Conservation (phyloP, 169 alveolate species). For the Toxoplasma gondii region DNA sequence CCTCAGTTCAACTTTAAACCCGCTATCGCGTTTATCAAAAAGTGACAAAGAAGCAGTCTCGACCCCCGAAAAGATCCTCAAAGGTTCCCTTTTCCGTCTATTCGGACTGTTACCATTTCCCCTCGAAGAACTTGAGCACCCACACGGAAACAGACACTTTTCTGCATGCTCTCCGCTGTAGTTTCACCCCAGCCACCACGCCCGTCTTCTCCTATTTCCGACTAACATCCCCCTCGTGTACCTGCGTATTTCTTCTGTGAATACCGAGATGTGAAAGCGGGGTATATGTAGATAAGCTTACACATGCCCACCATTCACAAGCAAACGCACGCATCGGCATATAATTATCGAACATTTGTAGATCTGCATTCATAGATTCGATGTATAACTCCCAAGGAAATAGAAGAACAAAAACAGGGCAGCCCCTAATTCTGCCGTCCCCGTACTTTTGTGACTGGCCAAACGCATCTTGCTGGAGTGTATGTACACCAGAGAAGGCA, state of each 20-base stretch:
- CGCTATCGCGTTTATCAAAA: no score
- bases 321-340: neutral
- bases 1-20: no score
- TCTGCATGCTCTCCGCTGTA: neutral
- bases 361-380: neutral
- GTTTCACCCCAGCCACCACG: neutral
- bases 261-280: neutral
- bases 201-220: neutral
- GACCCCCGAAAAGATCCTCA: no score
- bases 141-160: neutral
- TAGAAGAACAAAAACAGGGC: no score
- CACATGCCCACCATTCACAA: neutral
- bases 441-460: no score
- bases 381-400: neutral
- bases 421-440: no score
- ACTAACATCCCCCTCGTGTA: no score
- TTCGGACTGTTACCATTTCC: neutral
- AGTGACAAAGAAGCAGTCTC: no score
- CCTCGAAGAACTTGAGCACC: neutral
- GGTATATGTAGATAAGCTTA: neutral
- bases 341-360: neutral
- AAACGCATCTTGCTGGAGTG: no score
- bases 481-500: no score
- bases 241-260: neutral
- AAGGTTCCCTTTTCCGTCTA: neutral